Base-by-base conservation (phyloP, 495 filamentous ascomycete species). In the Aspergillus hancockii region DNA sequence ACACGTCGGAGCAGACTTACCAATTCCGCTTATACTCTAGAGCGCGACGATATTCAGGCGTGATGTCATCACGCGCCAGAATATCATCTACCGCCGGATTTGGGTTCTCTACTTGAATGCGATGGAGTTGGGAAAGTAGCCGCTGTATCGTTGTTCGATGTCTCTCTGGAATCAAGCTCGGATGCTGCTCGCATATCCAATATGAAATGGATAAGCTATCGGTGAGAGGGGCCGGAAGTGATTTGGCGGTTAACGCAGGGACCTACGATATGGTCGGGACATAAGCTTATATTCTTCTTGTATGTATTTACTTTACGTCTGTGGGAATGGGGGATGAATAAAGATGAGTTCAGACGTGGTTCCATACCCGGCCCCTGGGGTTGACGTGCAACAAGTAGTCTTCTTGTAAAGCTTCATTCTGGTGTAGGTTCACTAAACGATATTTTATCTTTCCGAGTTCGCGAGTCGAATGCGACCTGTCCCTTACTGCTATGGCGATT, bases 1-100 rank as follows among this genome's bases (percentile, higher is more conserved):
- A 4, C 16, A n/a, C 3, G 13, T 3, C 19, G 19, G 8, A 21
- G 8, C 0, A 4, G 8, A 55, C 58, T 25, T n/a, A 62, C 59
- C 59, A 49, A 10, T 62, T 49, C 3, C 54, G 59, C 36, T 62
- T 62, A 49, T 53, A 57, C 32, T 57, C 54, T n/a, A 62, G 54
- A 13, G 59, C 59, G n/a, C 43, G 49, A 13, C 59, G 59, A 46
- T 62, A 49, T 19, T 54, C 16, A 9, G 49, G 30, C 21, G 54
- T 57, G 49, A 62, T 55, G 49, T 62, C 54, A 40, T 52, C 30
- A 38, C 55, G 55, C 4, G 59, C 53, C 12, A 62, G 45, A 46
- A 62, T 38, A 30, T 62, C 59, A 40, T 62, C 54, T 5, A 62
- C 59, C 21, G 47, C 54, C 19, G 59, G 59, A 21, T 54, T 62